Evolutionary conservation across 805 yeast genomes (phyloP).

Genomic region (Cyberlindnera subsufficiens): DNA sequence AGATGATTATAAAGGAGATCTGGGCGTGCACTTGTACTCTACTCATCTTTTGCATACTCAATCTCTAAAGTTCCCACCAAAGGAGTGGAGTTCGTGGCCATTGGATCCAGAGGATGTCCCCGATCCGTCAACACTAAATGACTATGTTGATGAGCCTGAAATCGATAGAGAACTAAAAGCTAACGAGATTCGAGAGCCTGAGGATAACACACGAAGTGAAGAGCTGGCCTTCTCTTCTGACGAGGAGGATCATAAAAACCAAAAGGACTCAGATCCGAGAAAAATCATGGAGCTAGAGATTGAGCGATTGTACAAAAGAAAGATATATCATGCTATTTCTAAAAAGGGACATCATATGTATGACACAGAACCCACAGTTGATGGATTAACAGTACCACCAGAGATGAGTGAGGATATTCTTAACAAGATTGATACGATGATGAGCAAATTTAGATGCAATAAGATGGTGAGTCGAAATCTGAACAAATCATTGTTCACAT

Average conservation of each 20-base stretch:
- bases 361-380: not conserved
- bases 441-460: constrained; percentile 60
- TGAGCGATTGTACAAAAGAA: constrained; percentile 7
- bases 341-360: not conserved
- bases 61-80: constrained; percentile 31
- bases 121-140: constrained; percentile 24
- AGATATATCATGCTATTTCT: not conserved
- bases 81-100: constrained; percentile 61
- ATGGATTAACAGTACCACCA: not conserved
- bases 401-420: not conserved
- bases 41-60: constrained; percentile 38
- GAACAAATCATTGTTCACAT: constrained; percentile 44
- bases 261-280: constrained; percentile 1
- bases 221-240: not conserved
- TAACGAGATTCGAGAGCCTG: not conserved
- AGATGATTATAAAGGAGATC: constrained; percentile 44
- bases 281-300: constrained; percentile 5
- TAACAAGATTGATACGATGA: constrained; percentile 53
- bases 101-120: constrained; percentile 30
- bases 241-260: not conserved
- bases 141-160: constrained; percentile 7
- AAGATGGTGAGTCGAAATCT: constrained; percentile 49
- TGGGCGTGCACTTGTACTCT: constrained; percentile 62
- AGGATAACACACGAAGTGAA: not conserved
- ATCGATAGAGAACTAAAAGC: not conserved